Evolutionary conservation across 768 basidiomycete species (phyloP).

Genomic region (Russula sp.): DNA sequence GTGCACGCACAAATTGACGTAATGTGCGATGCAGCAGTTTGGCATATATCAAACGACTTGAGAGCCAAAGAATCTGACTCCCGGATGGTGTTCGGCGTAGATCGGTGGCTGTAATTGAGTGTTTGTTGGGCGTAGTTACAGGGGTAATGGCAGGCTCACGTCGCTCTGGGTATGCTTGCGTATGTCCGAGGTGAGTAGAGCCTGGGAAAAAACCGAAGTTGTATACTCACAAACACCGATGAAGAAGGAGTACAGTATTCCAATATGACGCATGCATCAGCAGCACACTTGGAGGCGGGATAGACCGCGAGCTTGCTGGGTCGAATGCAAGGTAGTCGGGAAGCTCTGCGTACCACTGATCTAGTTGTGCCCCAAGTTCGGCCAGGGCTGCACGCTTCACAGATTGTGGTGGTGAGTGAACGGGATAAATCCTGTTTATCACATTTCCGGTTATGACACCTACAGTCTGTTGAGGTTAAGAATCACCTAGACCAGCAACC

Average conservation of each 20-base stretch:
- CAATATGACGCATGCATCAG: conserved; percentile 72
- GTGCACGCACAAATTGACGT: conserved; percentile 50
- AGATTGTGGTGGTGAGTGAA: conserved; percentile 43
- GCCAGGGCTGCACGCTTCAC: conserved; percentile 46
- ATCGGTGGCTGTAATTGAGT: conserved; percentile 4
- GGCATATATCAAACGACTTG: conserved; percentile 70
- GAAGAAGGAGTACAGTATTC: conserved; percentile 64
- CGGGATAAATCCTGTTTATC: conserved; percentile 63
- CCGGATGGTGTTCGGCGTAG: conserved; percentile 7
- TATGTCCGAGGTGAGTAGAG: not conserved
- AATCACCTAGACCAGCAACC: not conserved
- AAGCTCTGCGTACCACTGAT: conserved; percentile 68
- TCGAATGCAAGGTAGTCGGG: conserved; percentile 61
- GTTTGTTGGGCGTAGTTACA: not conserved
- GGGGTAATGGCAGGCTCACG: conserved; percentile 36
- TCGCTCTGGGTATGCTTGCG: conserved; percentile 58
- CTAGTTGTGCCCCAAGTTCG: conserved; percentile 57
- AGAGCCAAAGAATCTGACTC: conserved; percentile 42
- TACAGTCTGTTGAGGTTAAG: conserved; percentile 28
- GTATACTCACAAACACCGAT: conserved; percentile 69
- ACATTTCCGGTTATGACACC: conserved; percentile 64
- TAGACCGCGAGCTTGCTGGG: conserved; percentile 43
- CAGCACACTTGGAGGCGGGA: conserved; percentile 60
- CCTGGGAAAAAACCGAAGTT: not conserved
- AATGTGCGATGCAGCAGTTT: conserved; percentile 66